Evolutionary conservation across 2,329 filamentous ascomycete species (phyloP).

Genomic region (Tolypocladium paradoxum): DNA sequence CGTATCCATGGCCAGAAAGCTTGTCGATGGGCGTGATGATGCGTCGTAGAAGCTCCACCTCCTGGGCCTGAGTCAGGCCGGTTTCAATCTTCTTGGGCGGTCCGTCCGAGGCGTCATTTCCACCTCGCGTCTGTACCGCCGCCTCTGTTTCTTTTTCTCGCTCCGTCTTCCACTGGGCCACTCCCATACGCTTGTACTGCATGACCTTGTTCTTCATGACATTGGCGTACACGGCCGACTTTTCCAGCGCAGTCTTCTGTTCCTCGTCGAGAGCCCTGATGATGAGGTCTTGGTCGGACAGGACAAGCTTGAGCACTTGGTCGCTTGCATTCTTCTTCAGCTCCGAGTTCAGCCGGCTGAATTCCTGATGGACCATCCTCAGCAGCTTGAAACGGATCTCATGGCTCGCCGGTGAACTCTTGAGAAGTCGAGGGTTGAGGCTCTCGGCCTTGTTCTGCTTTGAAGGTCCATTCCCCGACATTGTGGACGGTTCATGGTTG

Average conservation of each 20-base stretch:
- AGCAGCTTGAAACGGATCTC: slow-evolving; percentile 46
- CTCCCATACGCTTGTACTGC: slow-evolving; percentile 62
- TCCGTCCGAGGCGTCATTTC: slow-evolving; percentile 18
- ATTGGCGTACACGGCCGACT: slow-evolving; percentile 65
- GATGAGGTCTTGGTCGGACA: slow-evolving; percentile 58
- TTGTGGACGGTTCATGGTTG: neutral
- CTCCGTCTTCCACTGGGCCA: slow-evolving; percentile 61
- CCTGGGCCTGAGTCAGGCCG: slow-evolving; percentile 55
- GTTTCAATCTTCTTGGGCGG: slow-evolving; percentile 51
- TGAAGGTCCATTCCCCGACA: neutral
- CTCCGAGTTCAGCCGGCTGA: slow-evolving; percentile 55
- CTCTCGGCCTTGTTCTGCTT: slow-evolving; percentile 31
- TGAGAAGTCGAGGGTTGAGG: slow-evolving; percentile 58
- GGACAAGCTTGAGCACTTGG: slow-evolving; percentile 38
- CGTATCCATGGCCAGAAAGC: slow-evolving; percentile 64
- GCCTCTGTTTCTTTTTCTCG: slow-evolving; percentile 30
- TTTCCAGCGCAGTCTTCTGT: slow-evolving; percentile 58
- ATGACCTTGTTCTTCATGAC: slow-evolving; percentile 74
- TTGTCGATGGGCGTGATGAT: slow-evolving; percentile 53
- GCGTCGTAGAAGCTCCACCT: slow-evolving; percentile 52
- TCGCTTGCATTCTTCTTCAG: slow-evolving; percentile 39
- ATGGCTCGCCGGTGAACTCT: slow-evolving; percentile 44
- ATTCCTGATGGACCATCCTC: slow-evolving; percentile 53
- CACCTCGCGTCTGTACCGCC: slow-evolving; percentile 15
- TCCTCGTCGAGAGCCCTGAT: slow-evolving; percentile 66